Percentiles rank a stretch among this genome's conserved stretches.
Evolutionary conservation across 2,329 filamentous ascomycete genomes (phyloP).

Genomic region (Penicillium sp.): DNA sequence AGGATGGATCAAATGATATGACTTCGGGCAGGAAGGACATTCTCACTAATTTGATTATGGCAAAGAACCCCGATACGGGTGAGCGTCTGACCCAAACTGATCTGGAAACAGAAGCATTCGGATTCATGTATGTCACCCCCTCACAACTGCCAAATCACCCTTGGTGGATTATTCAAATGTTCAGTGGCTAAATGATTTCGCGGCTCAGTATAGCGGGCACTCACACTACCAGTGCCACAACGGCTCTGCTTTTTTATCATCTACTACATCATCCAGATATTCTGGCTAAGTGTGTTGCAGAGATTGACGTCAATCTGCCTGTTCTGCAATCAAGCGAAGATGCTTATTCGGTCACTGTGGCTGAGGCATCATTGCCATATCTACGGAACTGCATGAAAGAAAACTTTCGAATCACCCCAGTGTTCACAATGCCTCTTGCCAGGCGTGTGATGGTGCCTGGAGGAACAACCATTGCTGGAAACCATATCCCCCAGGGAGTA

Average conservation of each 20-base stretch:
- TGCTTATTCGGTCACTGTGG: slow-evolving; percentile 24
- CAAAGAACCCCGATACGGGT: slow-evolving; percentile 38
- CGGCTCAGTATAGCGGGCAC: slow-evolving; percentile 31
- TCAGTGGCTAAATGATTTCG: not conserved
- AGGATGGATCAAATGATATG: not conserved
- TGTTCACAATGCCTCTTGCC: slow-evolving; percentile 36
- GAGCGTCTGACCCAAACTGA: slow-evolving; percentile 29
- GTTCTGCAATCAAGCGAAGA: slow-evolving; percentile 3
- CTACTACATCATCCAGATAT: slow-evolving; percentile 30
- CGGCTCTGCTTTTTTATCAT: slow-evolving; percentile 32
- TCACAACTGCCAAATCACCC: too few species aligned
- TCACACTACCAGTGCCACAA: slow-evolving; percentile 34
- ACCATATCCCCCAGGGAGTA: slow-evolving; percentile 27
- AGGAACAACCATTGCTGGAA: slow-evolving; percentile 25
- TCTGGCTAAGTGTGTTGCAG: slow-evolving; percentile 13
- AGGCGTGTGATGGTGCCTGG: slow-evolving; percentile 26
- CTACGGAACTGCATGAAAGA: slow-evolving; percentile 30
- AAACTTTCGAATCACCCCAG: slow-evolving; percentile 37
- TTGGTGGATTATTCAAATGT: too few species aligned
- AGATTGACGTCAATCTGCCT: slow-evolving; percentile 4
- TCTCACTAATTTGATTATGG: slow-evolving; percentile 38
- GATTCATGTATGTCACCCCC: slow-evolving; percentile 34
- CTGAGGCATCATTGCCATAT: slow-evolving; percentile 28
- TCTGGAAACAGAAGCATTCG: slow-evolving; percentile 39
- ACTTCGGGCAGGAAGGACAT: slow-evolving; percentile 26